Conservation (phyloP, 805 yeast species). For the Wickerhamomyces ciferrii region DNA sequence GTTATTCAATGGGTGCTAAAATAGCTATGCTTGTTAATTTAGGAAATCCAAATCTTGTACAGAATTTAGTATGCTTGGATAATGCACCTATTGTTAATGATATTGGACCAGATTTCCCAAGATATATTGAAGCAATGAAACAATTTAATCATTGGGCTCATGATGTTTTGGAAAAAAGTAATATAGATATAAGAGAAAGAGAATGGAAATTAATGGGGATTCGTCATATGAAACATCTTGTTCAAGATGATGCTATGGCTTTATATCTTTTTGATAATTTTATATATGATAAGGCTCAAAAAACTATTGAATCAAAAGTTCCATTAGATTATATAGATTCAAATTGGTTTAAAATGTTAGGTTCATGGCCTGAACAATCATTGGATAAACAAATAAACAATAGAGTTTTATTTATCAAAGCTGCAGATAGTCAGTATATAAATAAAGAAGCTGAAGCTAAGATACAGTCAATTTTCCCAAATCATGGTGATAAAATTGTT, state of each 20-base stretch:
- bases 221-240: conserved; percentile 4
- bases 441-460: conserved; percentile 19
- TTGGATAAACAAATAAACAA: neutral
- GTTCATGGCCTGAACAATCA: conserved; percentile 20
- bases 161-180: neutral
- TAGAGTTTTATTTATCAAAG: conserved; percentile 37
- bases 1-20: conserved; percentile 63
- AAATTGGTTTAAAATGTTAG: conserved; percentile 13
- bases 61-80: conserved; percentile 41
- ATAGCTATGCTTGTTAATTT: conserved; percentile 43
- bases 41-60: conserved; percentile 27
- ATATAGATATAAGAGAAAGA: neutral
- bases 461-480: conserved; percentile 2
- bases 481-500: neutral
- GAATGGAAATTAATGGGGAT: conserved; percentile 1
- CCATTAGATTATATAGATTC: conserved; percentile 19
- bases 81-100: conserved; percentile 33
- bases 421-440: conserved; percentile 36
- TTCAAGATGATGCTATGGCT: conserved; percentile 3
- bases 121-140: conserved; percentile 4
- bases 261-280: conserved; percentile 13
- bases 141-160: conserved; percentile 6
- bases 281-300: neutral
- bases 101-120: conserved; percentile 26
- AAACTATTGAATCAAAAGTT: conserved; percentile 12